Evolutionary conservation across 768 basidiomycete species (phyloP), one percentile per base, ranked within the genome.

Genomic region (Mycena vitilis): DNA sequence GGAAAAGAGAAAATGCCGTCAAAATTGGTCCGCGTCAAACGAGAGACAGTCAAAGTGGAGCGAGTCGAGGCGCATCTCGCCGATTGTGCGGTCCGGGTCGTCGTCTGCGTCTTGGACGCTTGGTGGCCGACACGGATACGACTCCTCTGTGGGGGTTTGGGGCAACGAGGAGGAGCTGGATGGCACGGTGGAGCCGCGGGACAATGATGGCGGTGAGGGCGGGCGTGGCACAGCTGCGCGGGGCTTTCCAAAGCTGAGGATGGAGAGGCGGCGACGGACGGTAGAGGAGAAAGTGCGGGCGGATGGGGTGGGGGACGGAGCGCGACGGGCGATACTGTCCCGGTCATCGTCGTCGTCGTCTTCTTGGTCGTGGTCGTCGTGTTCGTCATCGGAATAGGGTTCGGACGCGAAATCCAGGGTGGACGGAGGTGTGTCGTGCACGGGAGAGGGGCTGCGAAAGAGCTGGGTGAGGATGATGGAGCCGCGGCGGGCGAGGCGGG

Each of bases 11-110:
- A 48, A 66, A 51, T 38, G 51, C 58, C 61, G 13, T 77, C 72
- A 78, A 75, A 91, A 90, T 47, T 81, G 82, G 70, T 89, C 86
- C 30, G 84, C 83, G 75, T 93, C 89, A 63, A 93, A 90, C 60
- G 89, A 90, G 52, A 93, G 71, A 1, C 86, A 82, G 70, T 93
- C 91, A 75, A 93, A 93, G 75, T 91, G 90, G 61, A 93, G 80
- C 38, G 91, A 91, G 74, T 91, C 89, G 16, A 93, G 86, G 44
- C 79, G 81, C 89, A 91, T 88, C 80, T 93, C 71, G 48, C 67
- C 71, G 22, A 66, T 63, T 30, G 65, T 62, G 63, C 57, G 57
- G 42, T 75, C 66, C 59, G 60, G 51, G 38, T 73, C 69, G 59
- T 66, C 71, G 48, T 53, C 65, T 3, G 51, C 70, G 30, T 75